Evolutionary conservation across 208 protist species (phyloP).

Genomic region (Tritrichomonas foetus): DNA sequence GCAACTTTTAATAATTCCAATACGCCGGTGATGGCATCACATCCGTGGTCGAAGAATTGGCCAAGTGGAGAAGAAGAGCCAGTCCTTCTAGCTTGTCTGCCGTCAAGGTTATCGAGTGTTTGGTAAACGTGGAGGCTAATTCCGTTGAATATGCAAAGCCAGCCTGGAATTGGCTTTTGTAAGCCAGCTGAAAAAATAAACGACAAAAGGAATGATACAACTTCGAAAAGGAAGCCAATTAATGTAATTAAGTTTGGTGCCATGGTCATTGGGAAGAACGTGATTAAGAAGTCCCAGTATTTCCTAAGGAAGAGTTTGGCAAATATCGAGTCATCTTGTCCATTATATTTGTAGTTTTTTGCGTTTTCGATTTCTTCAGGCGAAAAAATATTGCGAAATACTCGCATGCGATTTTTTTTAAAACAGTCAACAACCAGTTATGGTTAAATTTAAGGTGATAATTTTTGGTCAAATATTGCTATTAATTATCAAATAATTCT

Average conservation of each 20-base stretch:
- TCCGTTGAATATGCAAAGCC: slow-evolving; percentile 36
- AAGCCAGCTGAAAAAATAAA: background rate
- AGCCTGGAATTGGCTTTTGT: slow-evolving; percentile 1
- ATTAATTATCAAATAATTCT: no score
- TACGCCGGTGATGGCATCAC: background rate
- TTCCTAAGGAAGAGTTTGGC: background rate
- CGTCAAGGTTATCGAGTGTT: slow-evolving; percentile 49
- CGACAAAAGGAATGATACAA: background rate
- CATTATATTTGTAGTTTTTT: slow-evolving; percentile 16
- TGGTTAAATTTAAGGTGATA: no score
- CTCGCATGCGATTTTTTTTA: no score
- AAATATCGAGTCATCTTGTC: background rate
- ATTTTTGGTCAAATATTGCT: no score
- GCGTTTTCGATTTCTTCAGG: background rate
- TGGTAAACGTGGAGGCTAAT: slow-evolving; percentile 45
- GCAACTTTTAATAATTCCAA: background rate
- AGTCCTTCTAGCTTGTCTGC: slow-evolving; percentile 49
- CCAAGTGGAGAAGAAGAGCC: slow-evolving; percentile 45
- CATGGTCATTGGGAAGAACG: background rate
- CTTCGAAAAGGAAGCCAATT: background rate
- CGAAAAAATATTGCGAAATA: no score
- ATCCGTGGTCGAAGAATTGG: slow-evolving; percentile 52
- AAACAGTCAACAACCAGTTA: no score
- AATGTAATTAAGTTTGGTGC: slow-evolving; percentile 36
- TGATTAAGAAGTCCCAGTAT: background rate